These are phyloP conservation scores for Cucurbita moschata DNA, from an alignment of 306 rosid species.

Conservation along the genomic window DNA sequence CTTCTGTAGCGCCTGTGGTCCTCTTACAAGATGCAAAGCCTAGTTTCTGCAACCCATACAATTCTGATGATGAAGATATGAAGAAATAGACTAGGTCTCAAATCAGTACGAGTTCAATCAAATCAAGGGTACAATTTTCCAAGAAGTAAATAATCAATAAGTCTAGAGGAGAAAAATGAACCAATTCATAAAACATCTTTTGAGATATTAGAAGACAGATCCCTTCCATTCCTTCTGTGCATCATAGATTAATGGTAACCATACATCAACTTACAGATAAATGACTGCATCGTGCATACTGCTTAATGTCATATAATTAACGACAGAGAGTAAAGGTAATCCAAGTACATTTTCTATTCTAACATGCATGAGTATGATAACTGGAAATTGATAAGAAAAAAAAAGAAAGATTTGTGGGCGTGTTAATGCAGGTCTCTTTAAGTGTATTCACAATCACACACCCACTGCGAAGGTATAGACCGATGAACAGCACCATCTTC, in stretches of 20 bases:
- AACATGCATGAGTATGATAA: background rate
- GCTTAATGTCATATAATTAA: background rate
- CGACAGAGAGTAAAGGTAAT: background rate
- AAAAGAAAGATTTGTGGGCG: too few species aligned
- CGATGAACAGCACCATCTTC: background rate
- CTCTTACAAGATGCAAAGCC: slow-evolving; percentile 93
- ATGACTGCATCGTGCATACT: background rate
- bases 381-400: background rate
- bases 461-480: background rate
- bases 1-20: slow-evolving; percentile 78
- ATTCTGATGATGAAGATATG: slow-evolving; percentile 1
- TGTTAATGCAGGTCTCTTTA: background rate
- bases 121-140: background rate
- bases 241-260: background rate
- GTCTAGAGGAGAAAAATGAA: background rate
- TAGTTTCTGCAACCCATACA: slow-evolving; percentile 44
- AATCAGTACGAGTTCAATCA: slow-evolving; percentile 1
- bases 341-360: background rate
- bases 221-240: background rate
- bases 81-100: background rate
- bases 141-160: background rate
- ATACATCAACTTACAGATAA: slow-evolving; percentile 1
- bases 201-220: background rate
- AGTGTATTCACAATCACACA: background rate
- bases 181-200: background rate